Evolutionary conservation across 2,329 filamentous ascomycete species (phyloP), one percentile per base, ranked within the genome.

Genomic region (Aspergillus melleus): DNA sequence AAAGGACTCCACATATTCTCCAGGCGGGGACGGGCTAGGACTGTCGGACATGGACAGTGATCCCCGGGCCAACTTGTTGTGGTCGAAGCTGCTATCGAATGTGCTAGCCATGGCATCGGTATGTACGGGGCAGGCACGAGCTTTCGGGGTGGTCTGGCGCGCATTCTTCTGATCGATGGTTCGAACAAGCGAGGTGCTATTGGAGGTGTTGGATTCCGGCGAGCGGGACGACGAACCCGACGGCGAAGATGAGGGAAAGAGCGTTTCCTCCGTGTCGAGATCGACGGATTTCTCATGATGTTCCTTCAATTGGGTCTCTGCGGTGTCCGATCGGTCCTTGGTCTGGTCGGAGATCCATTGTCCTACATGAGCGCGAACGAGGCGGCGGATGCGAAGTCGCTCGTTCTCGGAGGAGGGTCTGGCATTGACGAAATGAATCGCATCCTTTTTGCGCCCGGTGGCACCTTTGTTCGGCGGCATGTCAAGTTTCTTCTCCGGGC

Each of bases 331-430:
- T 52, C 70, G 70, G 30, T 72, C 70, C 60, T 70, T 74, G 32
- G 71, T 73, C 55, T 74, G 72, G 20, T 71, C 69, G 54, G 72
- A 74, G 50, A 74, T 74, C 72, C 71, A 74, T 63, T 68, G 66
- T n/a, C 72, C 72, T 12, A 74, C 72, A 57, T 74, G 72, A 8
- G 72, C 71, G 50, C 72, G 69, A n/a, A 74, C 72, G 49, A 70
- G 44, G 14, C 68, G 69, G 51, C 72, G 69, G 4, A 70, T 69
- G 46, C 62, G 66, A 19, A 67, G 24, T 46, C 66, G 66, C 50
- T 74, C 72, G 0, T 55, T 61, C 22, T 74, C 71, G 2, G 71
- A 68, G 16, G 70, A 46, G 4, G 72, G 72, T 49, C 72, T 63
- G 47, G 72, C 72, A 57, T 74, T 74, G 61, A 74, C 68, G 26